A percentile compares a stretch with the other conserved stretches of the same genome.
phyloP scores from a whole-genome alignment of 345 rosid genomes.

The Hypericum perforatum region DNA sequence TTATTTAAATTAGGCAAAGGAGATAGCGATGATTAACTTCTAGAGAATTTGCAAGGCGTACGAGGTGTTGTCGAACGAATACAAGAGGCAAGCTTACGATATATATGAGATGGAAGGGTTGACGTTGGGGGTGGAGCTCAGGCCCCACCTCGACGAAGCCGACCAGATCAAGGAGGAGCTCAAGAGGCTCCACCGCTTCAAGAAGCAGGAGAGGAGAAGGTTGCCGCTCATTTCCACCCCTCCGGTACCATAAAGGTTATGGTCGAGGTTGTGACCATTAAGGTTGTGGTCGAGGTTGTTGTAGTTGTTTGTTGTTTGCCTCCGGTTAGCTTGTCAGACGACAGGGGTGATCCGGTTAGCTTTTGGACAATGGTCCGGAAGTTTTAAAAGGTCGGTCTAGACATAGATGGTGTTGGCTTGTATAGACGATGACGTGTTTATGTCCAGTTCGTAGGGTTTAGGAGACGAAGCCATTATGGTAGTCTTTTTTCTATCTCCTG shows the following conservation, averaged over 20 bases:
- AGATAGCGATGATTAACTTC: conserved; percentile 74
- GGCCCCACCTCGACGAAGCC: conserved; percentile 60
- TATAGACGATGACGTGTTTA: no score
- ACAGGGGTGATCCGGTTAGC: no score
- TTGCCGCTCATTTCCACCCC: conserved; percentile 49
- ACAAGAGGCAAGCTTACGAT: conserved; percentile 71
- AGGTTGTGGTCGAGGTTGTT: no score
- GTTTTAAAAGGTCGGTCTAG: no score
- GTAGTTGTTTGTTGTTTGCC: no score
- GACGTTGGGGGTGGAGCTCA: conserved; percentile 79
- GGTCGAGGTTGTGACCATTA: no score
- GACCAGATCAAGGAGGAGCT: conserved; percentile 86
- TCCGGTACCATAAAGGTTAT: conserved; percentile 70
- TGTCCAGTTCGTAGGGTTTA: no score
- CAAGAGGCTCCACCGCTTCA: conserved; percentile 48
- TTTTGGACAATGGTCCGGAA: no score
- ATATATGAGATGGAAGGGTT: conserved; percentile 94
- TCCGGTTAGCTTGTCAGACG: no score
- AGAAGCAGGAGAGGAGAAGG: conserved; percentile 64
- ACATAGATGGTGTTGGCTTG: no score
- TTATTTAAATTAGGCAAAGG: conserved; percentile 57
- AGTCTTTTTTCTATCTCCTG: no score
- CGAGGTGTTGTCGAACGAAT: conserved; percentile 76
- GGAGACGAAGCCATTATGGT: no score
- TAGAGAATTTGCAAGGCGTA: conserved; percentile 88